These are phyloP conservation scores for Paramyrothecium sp. DNA, from an alignment of 2,329 filamentous ascomycete genomes.

Conservation along the genomic window DNA sequence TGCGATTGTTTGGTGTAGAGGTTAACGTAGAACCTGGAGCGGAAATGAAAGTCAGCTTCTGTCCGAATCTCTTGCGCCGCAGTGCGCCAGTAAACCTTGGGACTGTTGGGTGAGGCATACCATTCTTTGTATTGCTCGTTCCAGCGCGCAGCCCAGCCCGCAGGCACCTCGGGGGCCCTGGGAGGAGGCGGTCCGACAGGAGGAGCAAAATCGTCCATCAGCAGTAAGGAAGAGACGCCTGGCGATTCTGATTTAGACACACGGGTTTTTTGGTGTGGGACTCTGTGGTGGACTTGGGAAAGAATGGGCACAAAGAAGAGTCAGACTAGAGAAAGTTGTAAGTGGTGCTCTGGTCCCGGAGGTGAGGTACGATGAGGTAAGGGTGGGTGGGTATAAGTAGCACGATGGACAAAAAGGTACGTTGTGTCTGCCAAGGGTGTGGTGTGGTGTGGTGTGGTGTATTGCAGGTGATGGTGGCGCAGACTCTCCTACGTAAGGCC, in stretches of 20 bases:
- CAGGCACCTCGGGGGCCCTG: conserved; percentile 59
- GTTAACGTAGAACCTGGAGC: conserved; percentile 82
- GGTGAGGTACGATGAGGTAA: not conserved
- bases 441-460: not conserved
- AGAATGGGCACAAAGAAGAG: not conserved
- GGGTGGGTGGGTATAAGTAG: not conserved
- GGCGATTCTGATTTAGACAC: not conserved
- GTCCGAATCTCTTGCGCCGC: not conserved
- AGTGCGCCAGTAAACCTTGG: conserved; percentile 9
- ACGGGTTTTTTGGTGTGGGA: too few relatives aligned
- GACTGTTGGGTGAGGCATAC: conserved; percentile 36
- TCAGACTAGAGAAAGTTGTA: not conserved
- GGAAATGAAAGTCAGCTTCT: conserved; percentile 10
- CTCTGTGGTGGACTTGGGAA: too few relatives aligned
- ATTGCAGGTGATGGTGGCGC: not conserved
- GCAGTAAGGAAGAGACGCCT: not conserved
- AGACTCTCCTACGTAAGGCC: not conserved
- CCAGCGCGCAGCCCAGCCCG: conserved; percentile 81
- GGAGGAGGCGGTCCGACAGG: conserved; percentile 56
- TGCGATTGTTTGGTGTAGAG: conserved; percentile 83
- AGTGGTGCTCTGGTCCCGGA: not conserved
- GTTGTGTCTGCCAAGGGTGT: not conserved
- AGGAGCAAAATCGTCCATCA: conserved; percentile 54
- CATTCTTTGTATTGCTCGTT: conserved; percentile 89
- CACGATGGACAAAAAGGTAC: not conserved